Percentiles rank a stretch among this genome's conserved stretches.
phyloP scores from a whole-genome alignment of 306 rosid genomes.

The Castanopsis chinensis region DNA sequence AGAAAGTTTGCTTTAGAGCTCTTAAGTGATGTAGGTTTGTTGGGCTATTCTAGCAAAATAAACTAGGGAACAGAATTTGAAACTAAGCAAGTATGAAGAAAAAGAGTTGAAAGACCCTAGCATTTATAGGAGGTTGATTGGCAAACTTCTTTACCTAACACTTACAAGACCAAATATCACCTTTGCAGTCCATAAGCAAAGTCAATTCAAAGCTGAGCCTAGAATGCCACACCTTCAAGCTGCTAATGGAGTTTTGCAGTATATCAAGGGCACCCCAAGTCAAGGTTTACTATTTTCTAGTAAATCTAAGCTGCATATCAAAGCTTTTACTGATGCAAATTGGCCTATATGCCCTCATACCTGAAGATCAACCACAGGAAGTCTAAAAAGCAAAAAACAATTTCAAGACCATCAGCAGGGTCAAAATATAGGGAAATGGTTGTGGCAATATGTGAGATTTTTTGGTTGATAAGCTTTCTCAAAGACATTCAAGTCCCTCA shows the following conservation, averaged over 20 bases:
- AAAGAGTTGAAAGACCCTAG: background rate
- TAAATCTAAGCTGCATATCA: no score
- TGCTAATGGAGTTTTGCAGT: background rate
- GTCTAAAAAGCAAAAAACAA: background rate
- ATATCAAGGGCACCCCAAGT: background rate
- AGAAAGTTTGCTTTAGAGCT: no score
- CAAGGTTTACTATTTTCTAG: background rate
- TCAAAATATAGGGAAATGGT: background rate
- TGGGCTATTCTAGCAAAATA: background rate
- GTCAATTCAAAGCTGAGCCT: background rate
- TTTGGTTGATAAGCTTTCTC: no score
- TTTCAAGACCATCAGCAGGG: background rate
- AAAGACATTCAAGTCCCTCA: no score
- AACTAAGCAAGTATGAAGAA: background rate
- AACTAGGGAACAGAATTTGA: background rate
- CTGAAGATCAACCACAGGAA: background rate
- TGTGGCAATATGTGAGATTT: background rate
- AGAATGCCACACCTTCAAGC: background rate
- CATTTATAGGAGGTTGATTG: background rate
- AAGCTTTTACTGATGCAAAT: background rate
- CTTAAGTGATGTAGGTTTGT: background rate
- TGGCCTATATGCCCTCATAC: background rate
- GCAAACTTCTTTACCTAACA: background rate
- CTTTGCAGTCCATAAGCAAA: background rate
- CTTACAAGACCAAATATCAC: background rate